Percentiles rank a stretch among this genome's conserved stretches.
phyloP scores from a whole-genome alignment of 2,329 filamentous ascomycete species.

The Calonectria leucothoes region DNA sequence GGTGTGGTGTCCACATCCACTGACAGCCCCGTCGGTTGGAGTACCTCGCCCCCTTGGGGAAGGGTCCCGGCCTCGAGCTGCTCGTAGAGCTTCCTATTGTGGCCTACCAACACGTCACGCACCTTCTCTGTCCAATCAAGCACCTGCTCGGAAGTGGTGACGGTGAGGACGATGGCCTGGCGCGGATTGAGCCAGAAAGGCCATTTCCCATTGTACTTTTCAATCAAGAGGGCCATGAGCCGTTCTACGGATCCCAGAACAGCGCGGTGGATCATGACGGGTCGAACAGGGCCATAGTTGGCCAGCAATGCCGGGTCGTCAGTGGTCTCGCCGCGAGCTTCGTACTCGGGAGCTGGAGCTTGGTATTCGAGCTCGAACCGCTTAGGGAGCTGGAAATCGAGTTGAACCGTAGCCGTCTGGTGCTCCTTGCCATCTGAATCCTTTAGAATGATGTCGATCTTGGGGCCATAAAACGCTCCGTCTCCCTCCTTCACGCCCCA shows the following conservation, averaged over 20 bases:
- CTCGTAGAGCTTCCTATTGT: conserved; percentile 45
- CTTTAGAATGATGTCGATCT: conserved; percentile 86
- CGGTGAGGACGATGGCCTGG: conserved; percentile 79
- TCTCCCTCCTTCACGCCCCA: conserved; percentile 86
- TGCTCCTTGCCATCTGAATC: conserved; percentile 88
- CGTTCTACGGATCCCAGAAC: conserved; percentile 87
- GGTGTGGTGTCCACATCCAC: conserved; percentile 78
- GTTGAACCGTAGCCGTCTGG: conserved; percentile 88
- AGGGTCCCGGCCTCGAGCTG: conserved; percentile 46
- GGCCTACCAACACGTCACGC: conserved; percentile 64
- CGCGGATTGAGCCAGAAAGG: conserved; percentile 90
- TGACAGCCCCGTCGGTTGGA: conserved; percentile 69
- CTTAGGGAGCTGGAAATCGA: conserved; percentile 90
- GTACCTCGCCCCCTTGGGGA: conserved; percentile 54
- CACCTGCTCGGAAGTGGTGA: conserved; percentile 71
- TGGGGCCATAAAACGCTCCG: conserved; percentile 91
- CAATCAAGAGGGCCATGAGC: conserved; percentile 86
- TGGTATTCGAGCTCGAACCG: conserved; percentile 83
- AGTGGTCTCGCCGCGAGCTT: conserved; percentile 64
- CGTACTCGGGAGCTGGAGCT: conserved; percentile 73
- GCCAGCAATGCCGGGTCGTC: conserved; percentile 59
- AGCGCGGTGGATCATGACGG: conserved; percentile 87
- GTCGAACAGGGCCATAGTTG: conserved; percentile 69
- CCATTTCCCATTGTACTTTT: conserved; percentile 83
- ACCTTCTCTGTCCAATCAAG: conserved; percentile 60